Base-by-base conservation (phyloP, 78 protist genomes). In the Dictyostelium capitatum region DNA sequence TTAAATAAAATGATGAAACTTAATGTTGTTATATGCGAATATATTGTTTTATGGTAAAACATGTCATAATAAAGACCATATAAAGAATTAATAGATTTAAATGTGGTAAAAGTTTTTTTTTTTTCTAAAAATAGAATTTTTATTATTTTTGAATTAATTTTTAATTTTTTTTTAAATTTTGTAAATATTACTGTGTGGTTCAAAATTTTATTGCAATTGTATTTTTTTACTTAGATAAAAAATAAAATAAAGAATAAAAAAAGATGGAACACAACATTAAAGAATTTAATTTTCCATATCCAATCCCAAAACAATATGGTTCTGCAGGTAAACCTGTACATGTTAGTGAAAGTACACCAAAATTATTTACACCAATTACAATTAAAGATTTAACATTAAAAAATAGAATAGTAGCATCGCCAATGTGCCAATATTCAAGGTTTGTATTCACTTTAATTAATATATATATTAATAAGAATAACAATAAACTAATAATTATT, bases 351-450 rank as follows among this genome's bases (percentile, higher is more conserved):
- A 12, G n/a, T 2, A 37, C 73, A 12, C 81, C 91, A 25, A 51
- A 54, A 41, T 50, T 83, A 46, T 83, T 83, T 15, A 43, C 56
- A 4, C 82, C 80, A 8, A 20, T 83, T 2, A 72, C 53, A 51
- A 23, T 83, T 41, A 73, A 43, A 51, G 56, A 72, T 72, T 3
- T 72, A 10, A 56, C 50, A 50, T 25, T 83, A 37, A 83, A 83
- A 25, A 83, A 83, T 53, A 70, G 91, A 56, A 51, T 83, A 9
- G 91, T 72, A 7, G 80, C 32, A 12, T 51, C 81, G 4, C 91
- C 91, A n/a, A 83, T 73, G 91, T 79, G 51, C 53, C 69, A 51
- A 53, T 37, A 25, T 25, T 20, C 59, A 1, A 11, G 70, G 70
- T 62, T n/a, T 25, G 7, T 20, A 17, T 11, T 56, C 6, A 56